A percentile compares a stretch with the other conserved stretches of the same genome.
phyloP scores from a whole-genome alignment of 345 rosid species.

The Brassica napus region Da-Ae NC_063447.1:5975501-5976000 shows the following conservation, averaged over 20 bases:
- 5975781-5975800: not conserved
- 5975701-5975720: too few relatives aligned
- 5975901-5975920: slow-evolving; percentile 27
- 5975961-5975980: slow-evolving; percentile 6
- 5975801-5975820: not conserved
- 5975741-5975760: not conserved
- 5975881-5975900: not conserved
- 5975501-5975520: slow-evolving; percentile 54
- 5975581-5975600: slow-evolving; percentile 53
- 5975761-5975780: not conserved
- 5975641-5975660: not conserved
- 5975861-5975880: slow-evolving; percentile 33
- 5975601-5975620: slow-evolving; percentile 52
- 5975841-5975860: not conserved
- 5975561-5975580: slow-evolving; percentile 56
- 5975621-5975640: slow-evolving; percentile 52
- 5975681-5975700: too few relatives aligned
- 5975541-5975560: slow-evolving; percentile 36
- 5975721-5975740: too few relatives aligned
- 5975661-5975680: too few relatives aligned
- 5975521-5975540: slow-evolving; percentile 68
- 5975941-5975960: slow-evolving; percentile 24
- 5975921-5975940: not conserved
- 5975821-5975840: not conserved
- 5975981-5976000: slow-evolving; percentile 28